Evolutionary conservation across 768 basidiomycete species (phyloP).

Genomic region (Mycena crocata): DNA sequence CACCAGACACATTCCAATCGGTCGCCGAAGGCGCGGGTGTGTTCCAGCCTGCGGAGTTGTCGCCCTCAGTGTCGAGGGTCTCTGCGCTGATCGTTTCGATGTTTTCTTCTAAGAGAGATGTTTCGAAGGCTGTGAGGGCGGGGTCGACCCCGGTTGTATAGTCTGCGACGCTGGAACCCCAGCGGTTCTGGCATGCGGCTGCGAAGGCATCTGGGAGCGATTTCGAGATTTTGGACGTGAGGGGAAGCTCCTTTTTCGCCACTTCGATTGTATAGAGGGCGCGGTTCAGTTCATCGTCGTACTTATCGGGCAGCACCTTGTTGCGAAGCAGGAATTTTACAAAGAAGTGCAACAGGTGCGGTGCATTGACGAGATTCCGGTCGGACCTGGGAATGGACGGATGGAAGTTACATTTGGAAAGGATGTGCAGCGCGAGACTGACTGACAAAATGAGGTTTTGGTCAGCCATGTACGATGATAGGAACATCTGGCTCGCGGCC

Average conservation of each 20-base stretch:
- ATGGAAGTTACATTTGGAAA: neutral
- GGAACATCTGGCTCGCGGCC: constrained; percentile 66
- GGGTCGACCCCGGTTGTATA: constrained; percentile 25
- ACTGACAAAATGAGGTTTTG: constrained; percentile 78
- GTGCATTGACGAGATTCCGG: constrained; percentile 54
- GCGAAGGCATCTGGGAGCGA: constrained; percentile 5
- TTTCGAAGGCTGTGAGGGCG: constrained; percentile 19
- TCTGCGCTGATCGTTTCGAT: neutral
- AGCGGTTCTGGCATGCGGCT: neutral
- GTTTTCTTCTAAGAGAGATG: neutral
- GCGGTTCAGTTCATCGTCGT: neutral
- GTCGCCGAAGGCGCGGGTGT: neutral
- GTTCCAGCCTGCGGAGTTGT: neutral
- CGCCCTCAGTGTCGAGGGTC: neutral
- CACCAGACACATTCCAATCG: neutral
- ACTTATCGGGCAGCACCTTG: constrained; percentile 49
- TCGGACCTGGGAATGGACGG: constrained; percentile 52
- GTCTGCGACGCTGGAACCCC: neutral
- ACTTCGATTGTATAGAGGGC: constrained; percentile 1
- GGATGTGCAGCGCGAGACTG: neutral
- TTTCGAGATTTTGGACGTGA: constrained; percentile 14
- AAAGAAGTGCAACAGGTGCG: constrained; percentile 58
- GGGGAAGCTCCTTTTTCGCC: constrained; percentile 9
- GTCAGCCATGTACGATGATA: constrained; percentile 75
- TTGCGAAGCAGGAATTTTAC: constrained; percentile 58